phyloP scores from a whole-genome alignment of 306 rosid genomes.

The Potentilla sterilis region DNA sequence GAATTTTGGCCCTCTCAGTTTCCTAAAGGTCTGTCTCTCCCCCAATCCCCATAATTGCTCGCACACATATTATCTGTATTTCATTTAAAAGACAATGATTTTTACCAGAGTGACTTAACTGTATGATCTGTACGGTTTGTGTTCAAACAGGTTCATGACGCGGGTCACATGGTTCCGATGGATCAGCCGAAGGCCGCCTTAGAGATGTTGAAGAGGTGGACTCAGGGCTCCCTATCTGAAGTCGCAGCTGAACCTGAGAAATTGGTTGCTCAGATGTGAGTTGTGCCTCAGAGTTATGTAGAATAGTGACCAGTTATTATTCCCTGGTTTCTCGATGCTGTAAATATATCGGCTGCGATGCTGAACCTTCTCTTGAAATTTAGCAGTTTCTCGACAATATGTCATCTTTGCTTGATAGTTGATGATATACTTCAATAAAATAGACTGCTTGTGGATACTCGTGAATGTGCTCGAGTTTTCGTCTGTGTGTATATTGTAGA shows the following conservation, averaged over 20 bases:
- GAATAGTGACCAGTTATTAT: slow-evolving; percentile 10
- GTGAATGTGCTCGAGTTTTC: not conserved
- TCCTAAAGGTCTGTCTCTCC: slow-evolving; percentile 72
- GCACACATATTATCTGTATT: not conserved
- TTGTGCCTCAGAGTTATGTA: not conserved
- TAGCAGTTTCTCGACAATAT: not conserved
- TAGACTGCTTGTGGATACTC: not conserved
- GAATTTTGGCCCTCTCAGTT: slow-evolving; percentile 76
- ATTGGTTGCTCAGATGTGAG: slow-evolving; percentile 61
- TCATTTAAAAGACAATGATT: not conserved
- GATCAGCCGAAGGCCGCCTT: slow-evolving; percentile 95
- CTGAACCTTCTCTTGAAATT: not conserved
- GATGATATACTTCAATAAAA: not conserved
- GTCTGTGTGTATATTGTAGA: not conserved
- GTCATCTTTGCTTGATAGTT: not conserved
- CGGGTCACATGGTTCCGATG: slow-evolving; percentile 99
- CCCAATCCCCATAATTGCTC: not conserved
- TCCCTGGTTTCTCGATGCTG: slow-evolving; percentile 20
- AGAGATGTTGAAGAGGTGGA: slow-evolving; percentile 93
- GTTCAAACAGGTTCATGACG: slow-evolving; percentile 72
- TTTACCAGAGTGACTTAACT: slow-evolving; percentile 14
- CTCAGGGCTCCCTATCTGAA: slow-evolving; percentile 59
- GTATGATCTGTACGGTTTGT: slow-evolving; percentile 16
- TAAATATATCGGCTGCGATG: slow-evolving; percentile 16
- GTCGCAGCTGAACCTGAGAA: slow-evolving; percentile 30